Evolutionary conservation across 2,329 filamentous ascomycete genomes (phyloP), one percentile per base, ranked within the genome.

Genomic region (Neopestalotiopsis clavispora): DNA sequence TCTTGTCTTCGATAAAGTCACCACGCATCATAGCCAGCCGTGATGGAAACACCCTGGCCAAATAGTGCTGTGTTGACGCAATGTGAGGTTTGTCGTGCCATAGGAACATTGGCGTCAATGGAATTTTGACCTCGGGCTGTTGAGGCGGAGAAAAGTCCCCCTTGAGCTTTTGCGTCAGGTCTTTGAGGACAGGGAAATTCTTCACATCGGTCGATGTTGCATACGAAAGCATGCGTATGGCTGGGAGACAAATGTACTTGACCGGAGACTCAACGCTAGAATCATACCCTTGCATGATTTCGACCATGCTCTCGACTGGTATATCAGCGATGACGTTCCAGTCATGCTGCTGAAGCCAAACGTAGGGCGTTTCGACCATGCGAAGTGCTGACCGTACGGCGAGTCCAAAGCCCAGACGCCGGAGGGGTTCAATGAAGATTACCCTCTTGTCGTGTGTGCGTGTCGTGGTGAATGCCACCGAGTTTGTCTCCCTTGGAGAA

Each of bases 31-130:
- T 82, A 1, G 86, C 84, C 17, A 87, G 73, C 1, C 85, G 80
- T 0, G 79, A 83, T 0, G 86, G 82, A 63, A 88, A 89, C 1
- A 88, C 82, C 0, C 82, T 79, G 0, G 77, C 72, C 0, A 88
- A 78, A 67, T 89, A 89, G 71, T 89, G 86, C 1, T 76, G 71
- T 0, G 80, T 83, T 3, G 81, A 82, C 1, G 83, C 86, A 2
- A 89, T 69, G 68, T 89, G 86, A 0, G 86, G 86, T 71, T 89
- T 89, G 69, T 89, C 86, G 67, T 88, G 86, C 86, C 86, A 89
- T 72, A 88, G 87, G 76, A 87, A 89, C 67, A 89, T 79, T 0
- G 86, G 86, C 1, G 86, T 88, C 56, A 89, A 74, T 0, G 84
- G 84, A 0, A 88, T 61, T 4, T 62, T 66, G 34, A 62, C 57